Evolutionary conservation across 2,329 filamentous ascomycete species (phyloP).

Genomic region (Penicillium sp.): DNA sequence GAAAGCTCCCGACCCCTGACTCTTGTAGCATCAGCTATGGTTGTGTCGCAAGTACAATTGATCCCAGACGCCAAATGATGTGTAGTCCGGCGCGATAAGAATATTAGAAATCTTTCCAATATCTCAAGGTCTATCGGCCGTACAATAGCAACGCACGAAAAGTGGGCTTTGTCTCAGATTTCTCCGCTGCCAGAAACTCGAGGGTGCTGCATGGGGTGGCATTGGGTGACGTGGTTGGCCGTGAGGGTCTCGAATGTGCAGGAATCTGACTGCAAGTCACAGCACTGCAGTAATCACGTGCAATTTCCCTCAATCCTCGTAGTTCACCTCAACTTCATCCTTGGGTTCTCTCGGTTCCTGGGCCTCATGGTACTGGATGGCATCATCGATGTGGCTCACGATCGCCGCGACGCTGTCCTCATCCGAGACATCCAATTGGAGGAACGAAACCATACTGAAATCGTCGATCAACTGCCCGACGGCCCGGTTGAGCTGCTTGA

Average conservation of each 20-base stretch:
- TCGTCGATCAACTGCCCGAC: conserved; percentile 91
- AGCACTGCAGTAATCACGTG: neutral
- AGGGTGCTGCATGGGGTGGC: neutral
- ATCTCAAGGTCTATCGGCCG: neutral
- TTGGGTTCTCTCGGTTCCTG: conserved; percentile 84
- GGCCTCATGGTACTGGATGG: conserved; percentile 88
- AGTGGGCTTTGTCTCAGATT: neutral
- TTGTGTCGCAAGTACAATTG: neutral
- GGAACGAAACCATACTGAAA: conserved; percentile 96
- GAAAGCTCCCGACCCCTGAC: neutral
- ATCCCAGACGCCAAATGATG: neutral
- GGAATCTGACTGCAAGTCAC: neutral
- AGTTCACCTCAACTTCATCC: conserved; percentile 58
- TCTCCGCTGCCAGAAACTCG: neutral
- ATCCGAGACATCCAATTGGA: conserved; percentile 83
- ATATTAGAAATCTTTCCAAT: neutral
- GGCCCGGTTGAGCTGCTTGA: conserved; percentile 78
- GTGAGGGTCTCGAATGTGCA: neutral
- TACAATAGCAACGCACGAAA: neutral
- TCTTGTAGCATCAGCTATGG: neutral
- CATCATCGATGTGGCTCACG: conserved; percentile 89
- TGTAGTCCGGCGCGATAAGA: neutral
- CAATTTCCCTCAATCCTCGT: conserved; percentile 38
- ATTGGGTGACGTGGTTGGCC: neutral
- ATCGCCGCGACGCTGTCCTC: conserved; percentile 86